phyloP scores from a whole-genome alignment of 305 asterid genomes.

The Coffea humblotiana region DNA sequence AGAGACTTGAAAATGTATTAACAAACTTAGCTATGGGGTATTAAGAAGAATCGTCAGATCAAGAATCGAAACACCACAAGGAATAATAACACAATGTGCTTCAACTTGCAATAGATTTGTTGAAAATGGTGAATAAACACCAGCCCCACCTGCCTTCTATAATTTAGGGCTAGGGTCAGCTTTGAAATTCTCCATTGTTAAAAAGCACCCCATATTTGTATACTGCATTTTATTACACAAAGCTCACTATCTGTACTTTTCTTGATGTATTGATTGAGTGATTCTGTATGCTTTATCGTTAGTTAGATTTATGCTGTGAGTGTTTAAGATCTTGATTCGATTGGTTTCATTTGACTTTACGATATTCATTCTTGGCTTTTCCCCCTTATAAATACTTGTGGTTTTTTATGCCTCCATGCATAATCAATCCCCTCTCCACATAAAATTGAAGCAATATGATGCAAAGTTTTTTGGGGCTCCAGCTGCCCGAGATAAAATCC shows the following conservation, averaged over 20 bases:
- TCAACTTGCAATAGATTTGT: neutral
- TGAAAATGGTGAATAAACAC: neutral
- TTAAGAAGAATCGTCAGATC: neutral
- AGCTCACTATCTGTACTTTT: neutral
- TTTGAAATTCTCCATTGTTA: neutral
- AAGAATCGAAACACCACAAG: neutral
- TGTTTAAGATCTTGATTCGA: neutral
- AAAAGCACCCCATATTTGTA: neutral
- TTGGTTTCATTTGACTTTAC: neutral
- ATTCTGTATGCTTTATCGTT: neutral
- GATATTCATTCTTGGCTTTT: neutral
- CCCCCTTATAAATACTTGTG: neutral
- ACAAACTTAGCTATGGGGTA: neutral
- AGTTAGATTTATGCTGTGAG: neutral
- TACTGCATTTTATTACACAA: neutral
- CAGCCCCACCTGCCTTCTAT: neutral
- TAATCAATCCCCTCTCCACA: neutral
- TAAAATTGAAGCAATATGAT: neutral
- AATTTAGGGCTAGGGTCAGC: neutral
- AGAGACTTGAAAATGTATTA: neutral
- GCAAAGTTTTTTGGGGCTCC: neutral
- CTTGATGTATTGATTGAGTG: neutral
- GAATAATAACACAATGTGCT: neutral
- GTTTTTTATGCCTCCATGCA: neutral
- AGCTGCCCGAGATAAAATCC: neutral